Evolutionary conservation across 306 rosid species (phyloP).

Genomic region (Glycine soja): DNA sequence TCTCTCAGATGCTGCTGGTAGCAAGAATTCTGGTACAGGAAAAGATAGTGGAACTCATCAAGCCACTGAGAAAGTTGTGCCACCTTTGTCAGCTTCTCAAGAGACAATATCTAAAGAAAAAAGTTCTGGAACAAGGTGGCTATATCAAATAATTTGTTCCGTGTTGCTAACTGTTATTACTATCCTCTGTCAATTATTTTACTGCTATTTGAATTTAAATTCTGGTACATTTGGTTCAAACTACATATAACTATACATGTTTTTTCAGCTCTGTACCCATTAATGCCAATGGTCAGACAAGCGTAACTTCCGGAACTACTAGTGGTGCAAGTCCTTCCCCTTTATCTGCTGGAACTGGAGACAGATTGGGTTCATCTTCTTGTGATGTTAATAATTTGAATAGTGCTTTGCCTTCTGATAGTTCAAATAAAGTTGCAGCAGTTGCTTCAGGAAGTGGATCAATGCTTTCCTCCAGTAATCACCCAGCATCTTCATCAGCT

Average conservation of each 20-base stretch:
- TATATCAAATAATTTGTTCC: constrained; percentile 18
- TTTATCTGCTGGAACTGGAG: constrained; percentile 55
- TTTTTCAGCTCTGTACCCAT: constrained; percentile 70
- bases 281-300: constrained; percentile 62
- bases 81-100: constrained; percentile 58
- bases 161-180: constrained; percentile 3
- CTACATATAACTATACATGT: constrained; percentile 33
- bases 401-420: constrained; percentile 53
- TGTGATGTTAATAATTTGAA: constrained; percentile 54
- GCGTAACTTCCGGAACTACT: constrained; percentile 58
- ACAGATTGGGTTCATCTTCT: constrained; percentile 53
- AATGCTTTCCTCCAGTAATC: constrained; percentile 51
- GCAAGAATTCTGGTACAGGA: constrained; percentile 70
- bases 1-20: constrained; percentile 71
- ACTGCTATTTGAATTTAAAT: constrained; percentile 37
- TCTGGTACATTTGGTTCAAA: constrained; percentile 30
- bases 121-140: constrained; percentile 66
- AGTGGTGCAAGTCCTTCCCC: constrained; percentile 52
- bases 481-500: constrained; percentile 57
- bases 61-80: constrained; percentile 66
- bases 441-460: constrained; percentile 55
- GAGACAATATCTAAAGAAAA: constrained; percentile 70
- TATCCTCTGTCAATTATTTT: constrained; percentile 19
- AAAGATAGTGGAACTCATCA: constrained; percentile 74
- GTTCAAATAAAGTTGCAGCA: constrained; percentile 52